These are phyloP conservation scores for Aristolochia fimbriata DNA, from an alignment of 164 flowering plant genomes.

Conservation along the genomic window DNA sequence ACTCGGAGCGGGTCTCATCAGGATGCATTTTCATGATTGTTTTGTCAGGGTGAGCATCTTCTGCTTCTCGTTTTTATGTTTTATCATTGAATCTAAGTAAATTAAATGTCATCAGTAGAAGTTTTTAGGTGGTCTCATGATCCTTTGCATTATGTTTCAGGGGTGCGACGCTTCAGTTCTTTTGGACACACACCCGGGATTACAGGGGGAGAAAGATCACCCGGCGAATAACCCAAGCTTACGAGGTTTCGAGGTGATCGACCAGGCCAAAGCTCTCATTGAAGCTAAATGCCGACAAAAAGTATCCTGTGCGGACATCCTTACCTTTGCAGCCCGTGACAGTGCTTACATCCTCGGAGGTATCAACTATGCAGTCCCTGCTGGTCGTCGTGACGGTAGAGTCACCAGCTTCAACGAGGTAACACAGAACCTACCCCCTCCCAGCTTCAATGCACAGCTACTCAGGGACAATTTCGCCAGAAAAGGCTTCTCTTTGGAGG, in stretches of 20 bases:
- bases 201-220: constrained; percentile 29
- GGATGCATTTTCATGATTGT: constrained; percentile 71
- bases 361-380: constrained; percentile 26
- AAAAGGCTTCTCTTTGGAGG: constrained; percentile 11
- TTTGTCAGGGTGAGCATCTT: constrained; percentile 40
- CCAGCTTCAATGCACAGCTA: neutral
- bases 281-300: constrained; percentile 39
- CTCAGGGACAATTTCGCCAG: constrained; percentile 1
- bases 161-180: constrained; percentile 57
- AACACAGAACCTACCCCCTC: constrained; percentile 1
- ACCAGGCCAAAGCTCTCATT: constrained; percentile 32
- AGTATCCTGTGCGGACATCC: constrained; percentile 53
- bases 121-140: too few species aligned
- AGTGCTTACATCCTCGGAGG: constrained; percentile 25
- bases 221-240: constrained; percentile 33
- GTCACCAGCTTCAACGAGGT: constrained; percentile 17
- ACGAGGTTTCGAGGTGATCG: constrained; percentile 51
- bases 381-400: constrained; percentile 38
- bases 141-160: constrained; percentile 10
- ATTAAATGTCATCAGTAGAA: too few species aligned
- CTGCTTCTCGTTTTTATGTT: neutral
- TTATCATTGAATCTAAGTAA: neutral
- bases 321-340: constrained; percentile 54
- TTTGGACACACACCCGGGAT: constrained; percentile 32
- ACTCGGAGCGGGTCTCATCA: constrained; percentile 46